Base-by-base conservation (phyloP, 441 rosid species). In the Jatropha multifida region DNA sequence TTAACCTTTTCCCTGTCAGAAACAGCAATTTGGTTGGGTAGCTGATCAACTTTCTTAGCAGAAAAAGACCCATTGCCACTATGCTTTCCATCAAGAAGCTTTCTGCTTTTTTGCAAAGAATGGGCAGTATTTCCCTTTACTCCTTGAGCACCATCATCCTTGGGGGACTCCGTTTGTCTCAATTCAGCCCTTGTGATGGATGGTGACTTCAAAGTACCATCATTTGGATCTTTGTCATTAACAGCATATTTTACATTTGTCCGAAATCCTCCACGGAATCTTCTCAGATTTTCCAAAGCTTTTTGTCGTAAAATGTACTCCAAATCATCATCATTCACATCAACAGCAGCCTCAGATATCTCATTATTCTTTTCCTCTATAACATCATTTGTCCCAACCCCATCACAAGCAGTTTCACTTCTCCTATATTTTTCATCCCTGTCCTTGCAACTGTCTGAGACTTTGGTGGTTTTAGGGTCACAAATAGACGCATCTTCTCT, bases 201-300 rank as follows among this genome's bases (percentile, higher is more conserved):
- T 37, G 41, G 61, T 38, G 68, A 78, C 68, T 83, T 82, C 76
- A 63, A 10, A 56, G 71, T 60, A 77, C 54, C 44, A 42, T 64
- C 69, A 65, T 64, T 74, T 23, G 59, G 52, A 69, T 84, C 84
- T 69, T 82, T 82, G 68, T 40, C 54, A 82, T 37, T 71, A 66
- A 65, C 41, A 60, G 71, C 69, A 55, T 49, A 46, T 14, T 59
- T 77, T 41, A 74, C 23, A 75, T 68, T 83, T 69, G 64, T 77
- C 41, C 78, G 81, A 44, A 18, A 37, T 37, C 81, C 85, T 51
- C 86, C 91, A 51, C 90, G 89, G 76, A 91, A 88, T 78, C 81
- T 88, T 81, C 79, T 90, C 1, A 91, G 82, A 76, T 92, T 94
- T 84, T 89, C 97, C 78, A 94, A 71, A 17, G 98, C 98, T 82